Evolutionary conservation across 2,329 filamentous ascomycete genomes (phyloP).

Genomic region (Colletotrichum euphorbiae): DNA sequence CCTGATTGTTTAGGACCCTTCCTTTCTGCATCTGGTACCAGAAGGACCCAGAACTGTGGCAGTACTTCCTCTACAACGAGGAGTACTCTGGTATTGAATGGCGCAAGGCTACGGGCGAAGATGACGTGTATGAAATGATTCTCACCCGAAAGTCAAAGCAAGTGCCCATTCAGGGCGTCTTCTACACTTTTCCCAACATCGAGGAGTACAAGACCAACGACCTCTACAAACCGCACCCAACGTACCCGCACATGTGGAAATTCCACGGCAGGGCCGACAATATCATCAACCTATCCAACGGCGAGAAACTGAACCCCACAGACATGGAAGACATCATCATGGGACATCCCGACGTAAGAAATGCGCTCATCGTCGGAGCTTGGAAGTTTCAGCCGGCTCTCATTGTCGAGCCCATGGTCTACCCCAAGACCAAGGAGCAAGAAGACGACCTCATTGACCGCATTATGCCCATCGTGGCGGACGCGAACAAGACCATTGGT

Average conservation of each 20-base stretch:
- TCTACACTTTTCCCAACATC: slow-evolving; percentile 53
- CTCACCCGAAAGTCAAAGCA: slow-evolving; percentile 51
- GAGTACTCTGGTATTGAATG: slow-evolving; percentile 56
- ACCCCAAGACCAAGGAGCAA: slow-evolving; percentile 44
- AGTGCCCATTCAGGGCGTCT: slow-evolving; percentile 52
- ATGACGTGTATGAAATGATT: slow-evolving; percentile 52
- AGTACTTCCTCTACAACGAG: slow-evolving; percentile 46
- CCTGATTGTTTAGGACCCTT: background rate
- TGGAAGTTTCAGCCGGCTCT: slow-evolving; percentile 60
- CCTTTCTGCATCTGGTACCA: slow-evolving; percentile 53
- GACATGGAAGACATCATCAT: slow-evolving; percentile 55
- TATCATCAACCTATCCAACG: slow-evolving; percentile 61
- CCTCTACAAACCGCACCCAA: slow-evolving; percentile 53
- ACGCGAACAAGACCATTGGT: slow-evolving; percentile 51
- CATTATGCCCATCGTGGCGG: slow-evolving; percentile 57
- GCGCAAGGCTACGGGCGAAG: slow-evolving; percentile 45
- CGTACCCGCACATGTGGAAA: slow-evolving; percentile 50
- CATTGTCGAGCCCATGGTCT: slow-evolving; percentile 56
- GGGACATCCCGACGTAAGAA: slow-evolving; percentile 53
- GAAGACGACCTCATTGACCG: slow-evolving; percentile 51
- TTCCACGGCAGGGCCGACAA: slow-evolving; percentile 53
- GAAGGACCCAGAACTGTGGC: slow-evolving; percentile 32
- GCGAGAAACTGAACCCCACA: slow-evolving; percentile 61
- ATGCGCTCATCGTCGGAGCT: slow-evolving; percentile 59
- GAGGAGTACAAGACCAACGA: slow-evolving; percentile 57